Percentiles rank a stretch among this genome's conserved stretches.
These are phyloP conservation scores for Microbotryum lychnidis-dioicae DNA, from an alignment of 1,284 basidiomycete genomes.

Conservation along the genomic window DNA sequence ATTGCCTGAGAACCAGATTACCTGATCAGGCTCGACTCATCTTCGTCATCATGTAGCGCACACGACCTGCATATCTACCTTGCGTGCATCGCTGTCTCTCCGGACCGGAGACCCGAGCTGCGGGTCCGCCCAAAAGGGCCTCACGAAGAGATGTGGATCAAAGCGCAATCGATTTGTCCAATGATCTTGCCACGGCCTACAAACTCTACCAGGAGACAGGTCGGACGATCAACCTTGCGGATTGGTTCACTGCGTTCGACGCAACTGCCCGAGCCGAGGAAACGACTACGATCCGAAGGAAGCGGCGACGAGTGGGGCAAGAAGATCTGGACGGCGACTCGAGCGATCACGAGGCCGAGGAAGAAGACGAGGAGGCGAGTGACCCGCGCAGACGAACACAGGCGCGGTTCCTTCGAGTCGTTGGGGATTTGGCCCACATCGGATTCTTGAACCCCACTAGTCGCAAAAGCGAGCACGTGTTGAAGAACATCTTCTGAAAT, in stretches of 20 bases:
- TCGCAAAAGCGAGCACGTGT: slow-evolving; percentile 34
- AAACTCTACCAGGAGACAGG: slow-evolving; percentile 30
- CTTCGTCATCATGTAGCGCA: no score
- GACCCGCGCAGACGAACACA: slow-evolving; percentile 20
- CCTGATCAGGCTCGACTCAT: no score
- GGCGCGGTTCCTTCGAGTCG: slow-evolving; percentile 31
- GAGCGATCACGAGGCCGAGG: slow-evolving; percentile 45
- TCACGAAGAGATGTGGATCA: no score
- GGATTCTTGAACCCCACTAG: slow-evolving; percentile 33
- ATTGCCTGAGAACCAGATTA: no score
- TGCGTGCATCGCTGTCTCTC: no score
- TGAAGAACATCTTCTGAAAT: slow-evolving; percentile 32
- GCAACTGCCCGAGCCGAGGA: no score
- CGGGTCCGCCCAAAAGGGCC: no score
- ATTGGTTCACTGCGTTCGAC: slow-evolving; percentile 34
- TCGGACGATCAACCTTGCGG: slow-evolving; percentile 31
- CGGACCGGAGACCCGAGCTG: no score
- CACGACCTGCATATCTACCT: no score
- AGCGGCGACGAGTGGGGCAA: no score
- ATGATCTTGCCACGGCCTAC: slow-evolving; percentile 20
- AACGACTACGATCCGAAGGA: no score
- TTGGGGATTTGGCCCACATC: slow-evolving; percentile 30
- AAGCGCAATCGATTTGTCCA: neutral
- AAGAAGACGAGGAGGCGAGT: slow-evolving; percentile 34
- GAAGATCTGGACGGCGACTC: no score